Evolutionary conservation across 345 rosid species (phyloP).

Genomic region (Acer negundo): DNA sequence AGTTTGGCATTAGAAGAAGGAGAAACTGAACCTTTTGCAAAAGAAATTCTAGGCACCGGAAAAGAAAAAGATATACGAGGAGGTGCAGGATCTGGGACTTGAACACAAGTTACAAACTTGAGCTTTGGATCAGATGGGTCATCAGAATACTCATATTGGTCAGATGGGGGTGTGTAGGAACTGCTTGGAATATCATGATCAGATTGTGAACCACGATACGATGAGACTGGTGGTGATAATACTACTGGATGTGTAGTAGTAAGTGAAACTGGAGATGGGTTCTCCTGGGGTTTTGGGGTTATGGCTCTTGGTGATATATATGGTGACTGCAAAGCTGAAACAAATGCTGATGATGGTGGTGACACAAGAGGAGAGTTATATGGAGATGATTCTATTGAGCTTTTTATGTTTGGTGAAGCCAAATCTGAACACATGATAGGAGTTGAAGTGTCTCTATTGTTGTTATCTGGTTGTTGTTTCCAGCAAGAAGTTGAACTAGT

Average conservation of each 20-base stretch:
- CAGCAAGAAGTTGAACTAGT: conserved; percentile 40
- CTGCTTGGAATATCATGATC: conserved; percentile 82
- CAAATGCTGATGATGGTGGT: conserved; percentile 93
- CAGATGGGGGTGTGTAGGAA: conserved; percentile 87
- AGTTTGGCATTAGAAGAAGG: conserved; percentile 76
- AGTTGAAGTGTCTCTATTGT: conserved; percentile 16
- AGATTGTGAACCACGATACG: conserved; percentile 55
- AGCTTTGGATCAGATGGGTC: conserved; percentile 62
- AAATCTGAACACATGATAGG: conserved; percentile 34
- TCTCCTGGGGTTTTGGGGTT: conserved; percentile 37
- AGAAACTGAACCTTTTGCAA: conserved; percentile 69
- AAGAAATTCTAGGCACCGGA: conserved; percentile 84
- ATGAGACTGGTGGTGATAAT: conserved; percentile 36
- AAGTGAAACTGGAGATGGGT: conserved; percentile 19
- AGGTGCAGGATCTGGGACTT: conserved; percentile 58
- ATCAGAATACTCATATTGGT: conserved; percentile 79
- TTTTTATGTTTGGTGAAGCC: conserved; percentile 45
- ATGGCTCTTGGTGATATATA: conserved; percentile 87
- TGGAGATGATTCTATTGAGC: conserved; percentile 50
- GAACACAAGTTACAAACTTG: conserved; percentile 58
- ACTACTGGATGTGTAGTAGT: conserved; percentile 9
- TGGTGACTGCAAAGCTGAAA: conserved; percentile 92
- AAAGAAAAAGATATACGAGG: conserved; percentile 82
- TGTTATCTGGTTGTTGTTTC: conserved; percentile 32
- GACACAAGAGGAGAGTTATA: conserved; percentile 79